phyloP scores from a whole-genome alignment of 2,329 filamentous ascomycete species.

The Anisogramma anomala region DNA sequence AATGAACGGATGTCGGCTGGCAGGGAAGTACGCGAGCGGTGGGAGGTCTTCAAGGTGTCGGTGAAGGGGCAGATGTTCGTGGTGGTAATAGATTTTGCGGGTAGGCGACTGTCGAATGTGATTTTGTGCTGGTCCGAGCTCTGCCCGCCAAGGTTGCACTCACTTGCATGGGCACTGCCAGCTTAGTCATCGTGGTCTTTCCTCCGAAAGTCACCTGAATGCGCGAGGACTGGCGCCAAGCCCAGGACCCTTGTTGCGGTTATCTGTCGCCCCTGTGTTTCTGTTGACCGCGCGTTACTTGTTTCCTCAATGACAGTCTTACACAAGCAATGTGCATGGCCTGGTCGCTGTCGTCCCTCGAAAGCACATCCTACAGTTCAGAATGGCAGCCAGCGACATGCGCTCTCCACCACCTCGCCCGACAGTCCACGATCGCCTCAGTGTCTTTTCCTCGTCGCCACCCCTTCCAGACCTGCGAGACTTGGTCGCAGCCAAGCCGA shows the following conservation, averaged over 20 bases:
- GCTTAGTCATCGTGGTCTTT: slow-evolving; percentile 1
- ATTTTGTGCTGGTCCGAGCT: slow-evolving; percentile 13
- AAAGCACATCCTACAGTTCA: slow-evolving; percentile 20
- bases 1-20: slow-evolving; percentile 20
- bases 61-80: slow-evolving; percentile 3
- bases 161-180: background rate
- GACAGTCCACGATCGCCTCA: slow-evolving; percentile 18
- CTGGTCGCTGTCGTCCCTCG: slow-evolving; percentile 28
- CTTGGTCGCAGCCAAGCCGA: slow-evolving; percentile 28
- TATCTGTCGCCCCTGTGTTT: background rate
- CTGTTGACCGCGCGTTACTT: no score
- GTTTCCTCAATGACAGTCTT: no score
- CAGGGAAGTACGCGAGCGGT: slow-evolving; percentile 22
- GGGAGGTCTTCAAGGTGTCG: slow-evolving; percentile 21
- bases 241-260: background rate
- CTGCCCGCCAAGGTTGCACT: no score
- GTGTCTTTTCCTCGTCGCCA: slow-evolving; percentile 39
- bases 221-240: slow-evolving; percentile 8
- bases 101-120: background rate
- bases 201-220: slow-evolving; percentile 2
- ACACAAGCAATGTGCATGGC: slow-evolving; percentile 34
- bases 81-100: slow-evolving; percentile 12
- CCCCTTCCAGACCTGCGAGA: slow-evolving; percentile 41
- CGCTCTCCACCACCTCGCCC: slow-evolving; percentile 21
- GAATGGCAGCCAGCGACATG: slow-evolving; percentile 22